Conservation (phyloP, 2,329 filamentous ascomycete genomes). For the Bertia moriformis region DNA sequence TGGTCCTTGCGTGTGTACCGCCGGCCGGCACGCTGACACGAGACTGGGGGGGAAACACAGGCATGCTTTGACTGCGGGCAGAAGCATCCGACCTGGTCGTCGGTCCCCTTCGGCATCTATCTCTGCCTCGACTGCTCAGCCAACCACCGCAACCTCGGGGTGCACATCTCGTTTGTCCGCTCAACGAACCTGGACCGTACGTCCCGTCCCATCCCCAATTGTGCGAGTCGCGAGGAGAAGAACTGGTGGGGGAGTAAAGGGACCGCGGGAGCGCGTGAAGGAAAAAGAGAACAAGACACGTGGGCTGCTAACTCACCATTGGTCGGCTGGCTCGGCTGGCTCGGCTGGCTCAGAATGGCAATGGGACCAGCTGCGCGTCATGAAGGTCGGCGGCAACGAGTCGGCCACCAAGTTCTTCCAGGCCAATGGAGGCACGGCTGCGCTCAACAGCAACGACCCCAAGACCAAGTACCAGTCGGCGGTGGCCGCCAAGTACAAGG, state of each 20-base stretch:
- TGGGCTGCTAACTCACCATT: neutral
- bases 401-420: slow-evolving; percentile 98
- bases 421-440: slow-evolving; percentile 83
- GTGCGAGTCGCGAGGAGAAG: too few species aligned
- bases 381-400: slow-evolving; percentile 98
- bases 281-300: neutral
- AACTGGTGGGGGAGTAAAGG: too few species aligned
- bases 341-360: slow-evolving; percentile 67
- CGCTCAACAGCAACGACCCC: slow-evolving; percentile 86
- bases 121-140: slow-evolving; percentile 95
- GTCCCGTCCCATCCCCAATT: too few species aligned
- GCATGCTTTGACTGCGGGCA: slow-evolving; percentile 96
- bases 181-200: slow-evolving; percentile 96
- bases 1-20: slow-evolving; percentile 10
- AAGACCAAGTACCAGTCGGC: slow-evolving; percentile 94
- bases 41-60: slow-evolving; percentile 36
- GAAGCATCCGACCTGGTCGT: slow-evolving; percentile 98
- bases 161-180: slow-evolving; percentile 97
- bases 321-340: neutral
- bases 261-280: too few species aligned
- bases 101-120: slow-evolving; percentile 92
- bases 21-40: slow-evolving; percentile 6
- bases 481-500: slow-evolving; percentile 94
- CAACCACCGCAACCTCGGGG: slow-evolving; percentile 91
- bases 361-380: slow-evolving; percentile 92